Evolutionary conservation across 257 asterid species (phyloP), one percentile per base, ranked within the genome.

Genomic region (Gentiana dahurica): DNA sequence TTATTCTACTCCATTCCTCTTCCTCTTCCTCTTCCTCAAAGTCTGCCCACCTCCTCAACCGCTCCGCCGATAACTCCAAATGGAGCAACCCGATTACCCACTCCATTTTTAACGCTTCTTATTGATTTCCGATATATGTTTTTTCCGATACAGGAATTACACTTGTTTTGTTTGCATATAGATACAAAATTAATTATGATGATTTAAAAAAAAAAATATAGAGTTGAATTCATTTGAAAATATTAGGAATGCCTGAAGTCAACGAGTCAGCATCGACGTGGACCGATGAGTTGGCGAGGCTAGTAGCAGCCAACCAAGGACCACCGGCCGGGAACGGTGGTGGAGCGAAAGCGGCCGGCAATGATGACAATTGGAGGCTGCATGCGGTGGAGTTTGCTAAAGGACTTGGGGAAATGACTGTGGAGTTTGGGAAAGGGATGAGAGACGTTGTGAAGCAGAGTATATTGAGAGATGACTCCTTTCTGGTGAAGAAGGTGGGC

Each of bases 361-460:
- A 38, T 12, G 60, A 70, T 69, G 71, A 52, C 49, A 76, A 75
- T 64, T 85, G 95, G 98, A 80, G 70, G 73, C 75, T 60, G 62
- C 92, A 85, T 58, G 82, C 57, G 66, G 75, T 81, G 81, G 98
- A 91, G 76, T 91, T 91, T 36, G 88, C 86, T 8, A 87, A 81
- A 67, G 96, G 96, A 64, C 86, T 87, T 58, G 95, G 81, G 67
- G 98, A 91, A 80, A 82, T 91, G 96, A 87, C 86, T 51, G 75
- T 91, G 68, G 90, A 79, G 79, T 83, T 91, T 54, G 98, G 91
- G 61, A 92, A 85, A 63, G 97, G 95, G 60, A 88, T 87, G 56
- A 75, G 96, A 65, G 98, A 91, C 61, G 95, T 91, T 35, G 73
- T 83, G 86, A 87, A 67, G 73, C 98, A 91, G 81, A 91, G 77